Percentiles rank a stretch among this genome's conserved stretches.
phyloP scores from a whole-genome alignment of 495 filamentous ascomycete species.

The Pyronema domesticum region DNA sequence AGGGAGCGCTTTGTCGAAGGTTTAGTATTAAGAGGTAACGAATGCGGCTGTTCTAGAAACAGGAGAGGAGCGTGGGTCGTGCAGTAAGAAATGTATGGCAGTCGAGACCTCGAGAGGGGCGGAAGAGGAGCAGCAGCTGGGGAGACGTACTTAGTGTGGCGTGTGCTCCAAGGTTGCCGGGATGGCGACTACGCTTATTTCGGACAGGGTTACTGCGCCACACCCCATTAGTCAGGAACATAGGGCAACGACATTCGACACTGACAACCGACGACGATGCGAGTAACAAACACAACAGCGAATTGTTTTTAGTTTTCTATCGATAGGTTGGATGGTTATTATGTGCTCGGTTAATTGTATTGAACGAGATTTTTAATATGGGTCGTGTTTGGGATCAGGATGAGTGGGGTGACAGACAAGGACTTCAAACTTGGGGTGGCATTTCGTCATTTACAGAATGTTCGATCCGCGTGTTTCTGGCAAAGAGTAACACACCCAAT shows the following conservation, averaged over 20 bases:
- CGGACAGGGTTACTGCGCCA: constrained; percentile 10
- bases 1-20: too few species aligned
- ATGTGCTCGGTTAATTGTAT: too few species aligned
- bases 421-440: too few species aligned
- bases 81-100: constrained; percentile 9
- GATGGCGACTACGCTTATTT: constrained; percentile 1
- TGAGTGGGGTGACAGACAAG: too few species aligned
- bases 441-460: too few species aligned
- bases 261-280: background rate
- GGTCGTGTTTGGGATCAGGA: too few species aligned
- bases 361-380: too few species aligned
- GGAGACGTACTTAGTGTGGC: background rate
- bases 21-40: background rate
- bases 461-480: too few species aligned
- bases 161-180: background rate
- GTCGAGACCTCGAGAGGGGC: constrained; percentile 7
- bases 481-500: too few species aligned
- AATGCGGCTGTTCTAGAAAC: constrained; percentile 4
- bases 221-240: background rate
- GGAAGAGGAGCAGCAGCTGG: background rate
- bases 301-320: too few species aligned
- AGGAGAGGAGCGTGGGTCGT: constrained; percentile 4
- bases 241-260: background rate
- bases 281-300: too few species aligned
- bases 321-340: too few species aligned